Evolutionary conservation across 306 rosid genomes (phyloP).

Genomic region (Begonia peltatifolia): DNA sequence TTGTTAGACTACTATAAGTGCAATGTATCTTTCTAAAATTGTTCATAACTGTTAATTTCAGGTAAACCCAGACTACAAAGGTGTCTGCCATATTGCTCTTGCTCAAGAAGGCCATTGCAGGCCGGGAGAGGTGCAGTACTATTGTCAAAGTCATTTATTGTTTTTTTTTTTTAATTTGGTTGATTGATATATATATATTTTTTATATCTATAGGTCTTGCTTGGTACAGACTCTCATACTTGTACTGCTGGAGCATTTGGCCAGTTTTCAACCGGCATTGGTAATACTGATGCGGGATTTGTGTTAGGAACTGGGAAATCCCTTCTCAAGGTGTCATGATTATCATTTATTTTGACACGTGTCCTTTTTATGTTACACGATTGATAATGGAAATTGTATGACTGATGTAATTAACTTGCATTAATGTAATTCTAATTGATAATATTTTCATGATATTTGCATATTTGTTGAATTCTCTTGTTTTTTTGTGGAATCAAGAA

Average conservation of each 20-base stretch:
- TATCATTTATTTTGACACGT: no score
- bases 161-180: background rate
- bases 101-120: conserved; percentile 99
- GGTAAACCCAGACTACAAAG: conserved; percentile 98
- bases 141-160: background rate
- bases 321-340: conserved; percentile 55
- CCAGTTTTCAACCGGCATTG: conserved; percentile 94
- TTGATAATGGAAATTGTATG: no score
- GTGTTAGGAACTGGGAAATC: conserved; percentile 86
- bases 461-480: no score
- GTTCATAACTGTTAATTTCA: conserved; percentile 10
- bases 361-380: background rate
- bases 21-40: background rate
- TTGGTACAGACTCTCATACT: conserved; percentile 97
- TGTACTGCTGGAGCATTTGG: conserved; percentile 99
- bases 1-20: conserved; percentile 6
- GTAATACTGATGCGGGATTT: conserved; percentile 90
- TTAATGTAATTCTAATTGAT: no score
- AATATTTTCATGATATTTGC: no score
- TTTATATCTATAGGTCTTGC: conserved; percentile 44
- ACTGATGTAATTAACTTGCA: no score
- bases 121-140: conserved; percentile 77
- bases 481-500: no score
- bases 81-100: conserved; percentile 91
- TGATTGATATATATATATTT: conserved; percentile 7